Conservation (phyloP, 2,329 filamentous ascomycete species). For the Fusarium oligoseptatum region DNA sequence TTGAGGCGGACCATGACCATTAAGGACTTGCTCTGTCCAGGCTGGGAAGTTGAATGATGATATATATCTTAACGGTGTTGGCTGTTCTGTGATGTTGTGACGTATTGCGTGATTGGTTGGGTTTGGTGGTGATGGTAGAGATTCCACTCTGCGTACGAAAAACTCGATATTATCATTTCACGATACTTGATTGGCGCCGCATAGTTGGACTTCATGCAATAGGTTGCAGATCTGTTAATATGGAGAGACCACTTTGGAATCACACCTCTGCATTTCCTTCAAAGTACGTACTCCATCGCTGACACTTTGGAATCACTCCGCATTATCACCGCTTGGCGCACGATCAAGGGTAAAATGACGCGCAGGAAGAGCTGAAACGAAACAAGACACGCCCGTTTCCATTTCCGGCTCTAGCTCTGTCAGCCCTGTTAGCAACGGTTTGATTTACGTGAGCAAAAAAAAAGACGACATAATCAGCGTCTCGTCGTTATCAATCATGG, state of each 20-base stretch:
- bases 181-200: neutral
- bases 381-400: neutral
- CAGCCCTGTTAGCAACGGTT: neutral
- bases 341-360: neutral
- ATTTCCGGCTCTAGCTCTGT: neutral
- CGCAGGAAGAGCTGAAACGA: neutral
- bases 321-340: neutral
- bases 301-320: slow-evolving; percentile 1
- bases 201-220: neutral
- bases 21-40: slow-evolving; percentile 19
- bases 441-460: neutral
- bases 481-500: neutral
- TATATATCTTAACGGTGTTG: neutral
- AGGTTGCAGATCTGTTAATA: neutral
- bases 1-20: slow-evolving; percentile 14
- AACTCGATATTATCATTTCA: neutral
- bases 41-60: slow-evolving; percentile 13
- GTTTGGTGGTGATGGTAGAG: neutral
- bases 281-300: neutral
- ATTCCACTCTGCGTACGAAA: no score
- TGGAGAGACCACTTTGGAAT: neutral
- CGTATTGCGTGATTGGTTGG: neutral
- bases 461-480: neutral
- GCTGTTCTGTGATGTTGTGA: neutral
- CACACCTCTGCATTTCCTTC: neutral